Percentiles rank a stretch among this genome's conserved stretches.
phyloP scores from a whole-genome alignment of 495 filamentous ascomycete species.

The Cairneyella variabilis region DNA sequence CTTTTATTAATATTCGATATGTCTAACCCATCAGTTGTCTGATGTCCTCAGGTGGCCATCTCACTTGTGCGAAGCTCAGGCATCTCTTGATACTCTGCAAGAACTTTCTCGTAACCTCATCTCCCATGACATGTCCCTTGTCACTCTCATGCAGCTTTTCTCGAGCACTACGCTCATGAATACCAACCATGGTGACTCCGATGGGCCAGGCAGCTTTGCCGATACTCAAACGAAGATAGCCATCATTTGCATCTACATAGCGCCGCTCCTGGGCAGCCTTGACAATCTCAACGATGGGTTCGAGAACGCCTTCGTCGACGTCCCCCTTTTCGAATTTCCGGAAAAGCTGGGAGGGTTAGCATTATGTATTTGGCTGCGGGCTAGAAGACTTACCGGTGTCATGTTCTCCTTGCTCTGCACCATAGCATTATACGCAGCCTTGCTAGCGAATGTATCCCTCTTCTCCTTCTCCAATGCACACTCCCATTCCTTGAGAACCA shows the following conservation, averaged over 20 bases:
- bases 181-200: slow-evolving; percentile 99
- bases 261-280: slow-evolving; percentile 79
- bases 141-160: slow-evolving; percentile 94
- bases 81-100: slow-evolving; percentile 97
- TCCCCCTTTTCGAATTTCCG: slow-evolving; percentile 78
- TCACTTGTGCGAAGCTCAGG: slow-evolving; percentile 91
- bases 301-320: slow-evolving; percentile 72
- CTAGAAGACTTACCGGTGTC: slow-evolving; percentile 48
- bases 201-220: slow-evolving; percentile 99
- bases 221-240: slow-evolving; percentile 87
- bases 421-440: slow-evolving; percentile 75
- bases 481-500: slow-evolving; percentile 89
- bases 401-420: slow-evolving; percentile 78
- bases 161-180: slow-evolving; percentile 90
- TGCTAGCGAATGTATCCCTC: slow-evolving; percentile 70
- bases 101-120: slow-evolving; percentile 92
- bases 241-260: slow-evolving; percentile 96
- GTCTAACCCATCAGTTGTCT: slow-evolving; percentile 82
- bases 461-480: slow-evolving; percentile 64
- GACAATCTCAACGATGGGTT: slow-evolving; percentile 91
- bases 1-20: background rate
- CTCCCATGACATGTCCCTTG: slow-evolving; percentile 93
- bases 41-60: slow-evolving; percentile 92
- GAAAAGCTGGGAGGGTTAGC: slow-evolving; percentile 55
- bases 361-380: background rate